Base-by-base conservation (phyloP, 768 basidiomycete genomes). In the Lepiota brunneoincarnata region DNA sequence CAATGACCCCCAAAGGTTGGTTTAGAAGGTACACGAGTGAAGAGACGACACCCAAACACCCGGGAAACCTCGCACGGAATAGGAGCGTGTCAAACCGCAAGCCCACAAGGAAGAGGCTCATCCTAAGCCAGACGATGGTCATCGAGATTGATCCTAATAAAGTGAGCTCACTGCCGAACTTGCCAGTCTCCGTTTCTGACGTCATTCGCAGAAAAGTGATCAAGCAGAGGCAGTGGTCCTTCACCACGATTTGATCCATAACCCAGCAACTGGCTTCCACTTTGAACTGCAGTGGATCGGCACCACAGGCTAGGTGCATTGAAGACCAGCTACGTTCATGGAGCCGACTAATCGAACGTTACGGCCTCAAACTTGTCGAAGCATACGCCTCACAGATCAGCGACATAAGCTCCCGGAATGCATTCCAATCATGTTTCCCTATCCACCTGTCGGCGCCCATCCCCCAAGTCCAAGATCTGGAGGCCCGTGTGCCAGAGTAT, bases 221-320 rank as follows among this genome's bases (percentile, higher is more conserved):
- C 87, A 92, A 61, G 90, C 93, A 0, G 94, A 97, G 69, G 81
- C 86, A 2, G 89, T 91, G 15, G 79, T 95, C 26, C 75, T 98
- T 21, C 95, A 98, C 66, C 86, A 95, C 68, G 97, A 98, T 69
- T 83, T 97, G 53, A 89, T 96, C 49, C 96, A 98, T 68, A 98
- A 98, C 63, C 90, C 93, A 0, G 82, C 78, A n/a, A 96, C 89
- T 24, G 91, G 90, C 55, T 97, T 97, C 72, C 96, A 98, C 68
- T 94, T 98, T 62, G 95, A 99, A 69, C 76, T 99, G 24, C 91
- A 96, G 57, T 99, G 97, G 96, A 87, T 98, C 37, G 94, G 93
- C 2, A 89, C 94, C 1, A 94, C 93, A 1, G n/a, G 93, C 94
- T 20, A 83, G 91, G 18, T 87, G 86, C 58, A 89, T 98, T 48